Evolutionary conservation across 305 asterid genomes (phyloP), one percentile per base, ranked within the genome.

Genomic region (Plantago lanceolata): DNA sequence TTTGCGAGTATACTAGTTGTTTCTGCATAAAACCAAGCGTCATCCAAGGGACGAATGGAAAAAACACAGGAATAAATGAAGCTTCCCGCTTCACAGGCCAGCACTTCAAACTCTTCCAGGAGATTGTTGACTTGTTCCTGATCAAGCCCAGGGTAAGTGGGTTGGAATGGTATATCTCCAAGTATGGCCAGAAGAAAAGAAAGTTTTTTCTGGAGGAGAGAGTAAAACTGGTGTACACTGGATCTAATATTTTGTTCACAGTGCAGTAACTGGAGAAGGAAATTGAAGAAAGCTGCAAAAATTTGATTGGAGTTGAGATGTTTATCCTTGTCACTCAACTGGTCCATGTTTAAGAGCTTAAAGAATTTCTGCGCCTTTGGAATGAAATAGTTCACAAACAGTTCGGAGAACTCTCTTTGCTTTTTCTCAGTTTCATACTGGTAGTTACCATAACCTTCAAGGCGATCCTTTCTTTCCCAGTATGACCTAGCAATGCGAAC

Each of bases 11-110:
- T 19, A 70, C 19, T 20, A 16, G 4, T 29, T 2, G 50, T 8
- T 28, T 9, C 75, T 6, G 12, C 3, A 24, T 49, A 31, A 4
- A 57, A 43, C 28, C 4, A 9, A 11, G 12, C 13, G 6, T n/a
- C 5, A 0, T 9, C 16, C 45, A 55, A n/a, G 20, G 31, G 16
- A 2, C 1, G 37, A 17, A 13, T 5, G 2, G 61, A 8, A 21
- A 70, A 70, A 40, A 49, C 2, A 43, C 47, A 64, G 1, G 48
- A 57, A 26, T 19, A 19, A 24, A 64, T 11, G 13, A 70, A 28
- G 14, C 18, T 4, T 17, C 64, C 73, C 40, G 56, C 73, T 63
- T 68, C 35, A 7, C 63, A 67, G 0, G 77, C 67, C 14, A 63
- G 26, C 1, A 19, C 40, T 43, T 68, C 62, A 16, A 73, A 63